Evolutionary conservation across 148 eudicot species (phyloP).

Genomic region (Cornus controversa): DNA sequence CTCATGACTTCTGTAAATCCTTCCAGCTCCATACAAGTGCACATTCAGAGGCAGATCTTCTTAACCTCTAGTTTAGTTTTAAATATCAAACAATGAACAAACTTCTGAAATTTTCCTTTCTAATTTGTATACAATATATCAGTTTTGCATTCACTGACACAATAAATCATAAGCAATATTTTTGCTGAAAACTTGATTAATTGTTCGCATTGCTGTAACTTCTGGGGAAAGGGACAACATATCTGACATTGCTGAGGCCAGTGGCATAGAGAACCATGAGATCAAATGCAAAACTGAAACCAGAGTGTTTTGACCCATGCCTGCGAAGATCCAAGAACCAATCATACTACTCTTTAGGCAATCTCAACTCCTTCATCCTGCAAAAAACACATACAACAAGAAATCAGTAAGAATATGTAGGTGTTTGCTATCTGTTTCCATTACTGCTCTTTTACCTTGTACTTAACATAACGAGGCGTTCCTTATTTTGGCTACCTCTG

Average conservation of each 20-base stretch:
- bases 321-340: constrained; percentile 91
- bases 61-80: too few species aligned
- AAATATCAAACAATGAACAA: too few species aligned
- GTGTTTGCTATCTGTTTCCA: too few species aligned
- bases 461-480: too few species aligned
- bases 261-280: constrained; percentile 71
- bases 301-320: constrained; percentile 75
- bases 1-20: too few species aligned
- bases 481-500: constrained; percentile 84
- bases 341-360: constrained; percentile 57
- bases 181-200: constrained; percentile 18
- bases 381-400: background rate
- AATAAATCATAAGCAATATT: background rate
- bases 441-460: too few species aligned
- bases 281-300: constrained; percentile 74
- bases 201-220: constrained; percentile 55
- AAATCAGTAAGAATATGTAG: background rate
- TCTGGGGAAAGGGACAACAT: constrained; percentile 85
- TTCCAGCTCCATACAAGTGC: too few species aligned
- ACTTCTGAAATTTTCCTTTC: too few species aligned
- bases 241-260: constrained; percentile 71
- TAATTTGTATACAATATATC: too few species aligned
- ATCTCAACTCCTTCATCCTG: constrained; percentile 63
- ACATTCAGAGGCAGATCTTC: too few species aligned
- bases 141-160: too few species aligned